Conservation (phyloP, 805 yeast species). For the Candida ficus region DNA sequence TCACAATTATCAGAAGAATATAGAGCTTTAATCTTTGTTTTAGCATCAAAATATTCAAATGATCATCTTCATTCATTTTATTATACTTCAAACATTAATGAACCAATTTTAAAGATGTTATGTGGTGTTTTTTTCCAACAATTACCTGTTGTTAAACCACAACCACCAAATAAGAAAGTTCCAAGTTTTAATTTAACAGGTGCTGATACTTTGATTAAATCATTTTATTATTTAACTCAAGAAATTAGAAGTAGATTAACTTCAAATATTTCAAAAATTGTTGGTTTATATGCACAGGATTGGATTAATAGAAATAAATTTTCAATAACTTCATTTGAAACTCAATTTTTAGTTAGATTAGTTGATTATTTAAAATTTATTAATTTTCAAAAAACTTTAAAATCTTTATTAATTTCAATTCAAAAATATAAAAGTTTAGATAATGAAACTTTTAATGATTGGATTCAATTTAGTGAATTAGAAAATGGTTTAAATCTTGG, state of each 20-base stretch:
- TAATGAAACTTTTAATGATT: constrained; percentile 8
- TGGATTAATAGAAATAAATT: constrained; percentile 25
- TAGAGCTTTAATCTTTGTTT: constrained; percentile 14
- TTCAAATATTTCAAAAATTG: constrained; percentile 27
- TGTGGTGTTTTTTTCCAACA: constrained; percentile 16
- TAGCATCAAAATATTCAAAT: constrained; percentile 12
- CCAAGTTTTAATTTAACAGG: constrained; percentile 5
- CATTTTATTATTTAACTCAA: constrained; percentile 28
- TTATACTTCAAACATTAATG: constrained; percentile 7
- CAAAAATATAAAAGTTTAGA: constrained; percentile 11
- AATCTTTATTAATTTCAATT: constrained; percentile 7
- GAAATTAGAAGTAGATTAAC: constrained; percentile 30
- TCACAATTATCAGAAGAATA: constrained; percentile 14
- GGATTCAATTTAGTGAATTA: constrained; percentile 11
- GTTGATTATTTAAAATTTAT: constrained; percentile 19
- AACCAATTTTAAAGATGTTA: constrained; percentile 21
- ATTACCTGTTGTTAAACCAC: constrained; percentile 15
- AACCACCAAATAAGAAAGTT: not conserved
- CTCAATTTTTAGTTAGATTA: constrained; percentile 13
- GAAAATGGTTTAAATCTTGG: constrained; percentile 14
- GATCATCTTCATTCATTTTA: constrained; percentile 10
- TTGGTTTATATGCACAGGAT: constrained; percentile 26
- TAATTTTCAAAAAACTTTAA: constrained; percentile 14
- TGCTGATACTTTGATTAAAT: constrained; percentile 28
- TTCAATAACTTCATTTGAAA: constrained; percentile 13